phyloP scores from a whole-genome alignment of 2,329 filamentous ascomycete genomes.

The Phialophora chinensis region DNA sequence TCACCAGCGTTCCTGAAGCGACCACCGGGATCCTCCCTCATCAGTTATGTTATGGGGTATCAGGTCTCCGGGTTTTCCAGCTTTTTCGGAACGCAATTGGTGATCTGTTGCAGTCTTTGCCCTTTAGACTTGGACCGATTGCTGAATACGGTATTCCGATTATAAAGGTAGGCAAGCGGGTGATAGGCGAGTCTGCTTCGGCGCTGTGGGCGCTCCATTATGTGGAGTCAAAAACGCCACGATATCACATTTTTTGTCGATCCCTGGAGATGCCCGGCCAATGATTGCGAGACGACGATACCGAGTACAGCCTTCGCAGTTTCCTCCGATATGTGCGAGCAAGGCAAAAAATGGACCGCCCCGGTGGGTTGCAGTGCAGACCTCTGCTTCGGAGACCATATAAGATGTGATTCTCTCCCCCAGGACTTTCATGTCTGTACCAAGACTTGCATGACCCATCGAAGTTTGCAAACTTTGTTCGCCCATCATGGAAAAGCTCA shows the following conservation, averaged over 20 bases:
- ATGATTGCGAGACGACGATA: no score
- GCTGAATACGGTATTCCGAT: neutral
- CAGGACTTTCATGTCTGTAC: neutral
- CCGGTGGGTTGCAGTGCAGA: neutral
- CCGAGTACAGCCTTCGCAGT: no score
- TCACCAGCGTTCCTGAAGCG: neutral
- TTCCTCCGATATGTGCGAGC: neutral
- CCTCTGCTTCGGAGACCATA: neutral
- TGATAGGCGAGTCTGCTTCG: no score
- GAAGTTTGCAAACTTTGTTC: neutral
- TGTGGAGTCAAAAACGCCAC: no score
- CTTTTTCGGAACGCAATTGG: no score
- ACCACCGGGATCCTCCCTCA: no score
- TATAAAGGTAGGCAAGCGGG: neutral
- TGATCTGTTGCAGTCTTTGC: neutral
- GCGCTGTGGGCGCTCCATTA: no score
- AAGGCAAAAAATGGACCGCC: neutral
- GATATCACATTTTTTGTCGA: no score
- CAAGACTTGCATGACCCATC: neutral
- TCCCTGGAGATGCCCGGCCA: no score
- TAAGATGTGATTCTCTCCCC: neutral
- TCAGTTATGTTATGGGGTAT: neutral
- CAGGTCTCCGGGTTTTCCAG: neutral
- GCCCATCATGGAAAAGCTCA: conserved; percentile 9
- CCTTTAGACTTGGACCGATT: neutral